These are phyloP conservation scores for Graphilbum fragrans DNA, from an alignment of 2,329 filamentous ascomycete species.

Conservation along the genomic window DNA sequence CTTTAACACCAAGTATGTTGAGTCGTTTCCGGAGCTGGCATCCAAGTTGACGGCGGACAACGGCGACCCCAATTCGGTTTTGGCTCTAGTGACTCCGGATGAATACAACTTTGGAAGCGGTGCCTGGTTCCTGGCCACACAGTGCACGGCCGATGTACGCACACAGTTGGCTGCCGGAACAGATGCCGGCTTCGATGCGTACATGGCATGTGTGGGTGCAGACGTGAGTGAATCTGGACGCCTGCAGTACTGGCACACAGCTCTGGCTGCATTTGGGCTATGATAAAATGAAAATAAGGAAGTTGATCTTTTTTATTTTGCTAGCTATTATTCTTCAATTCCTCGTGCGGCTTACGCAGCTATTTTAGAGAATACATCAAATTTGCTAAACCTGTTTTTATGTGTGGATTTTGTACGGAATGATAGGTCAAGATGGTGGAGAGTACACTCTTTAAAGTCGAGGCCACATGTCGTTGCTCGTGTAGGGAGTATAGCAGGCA, in stretches of 20 bases:
- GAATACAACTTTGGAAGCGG: constrained; percentile 41
- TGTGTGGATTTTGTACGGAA: no score
- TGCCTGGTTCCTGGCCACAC: constrained; percentile 35
- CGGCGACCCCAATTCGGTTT: constrained; percentile 24
- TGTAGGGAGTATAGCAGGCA: no score
- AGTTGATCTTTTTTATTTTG: neutral
- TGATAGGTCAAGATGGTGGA: no score
- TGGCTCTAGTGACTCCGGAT: constrained; percentile 32
- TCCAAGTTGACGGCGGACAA: constrained; percentile 15
- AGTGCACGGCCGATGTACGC: constrained; percentile 25
- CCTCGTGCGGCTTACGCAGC: no score
- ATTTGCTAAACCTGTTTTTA: neutral
- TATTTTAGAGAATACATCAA: neutral
- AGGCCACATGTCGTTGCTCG: no score
- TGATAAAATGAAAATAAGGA: constrained; percentile 4
- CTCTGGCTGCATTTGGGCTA: constrained; percentile 35
- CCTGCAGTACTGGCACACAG: constrained; percentile 27
- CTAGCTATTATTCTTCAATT: no score
- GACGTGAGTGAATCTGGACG: constrained; percentile 16
- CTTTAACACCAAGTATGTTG: constrained; percentile 36
- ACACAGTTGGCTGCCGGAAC: constrained; percentile 20
- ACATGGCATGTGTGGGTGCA: constrained; percentile 36
- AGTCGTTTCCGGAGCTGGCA: constrained; percentile 25
- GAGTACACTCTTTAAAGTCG: no score
- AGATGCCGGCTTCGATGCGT: constrained; percentile 29